Percentiles rank a stretch among this genome's conserved stretches.
Conservation (phyloP, 2,329 filamentous ascomycete species). For the Cladosporium sp. region DNA sequence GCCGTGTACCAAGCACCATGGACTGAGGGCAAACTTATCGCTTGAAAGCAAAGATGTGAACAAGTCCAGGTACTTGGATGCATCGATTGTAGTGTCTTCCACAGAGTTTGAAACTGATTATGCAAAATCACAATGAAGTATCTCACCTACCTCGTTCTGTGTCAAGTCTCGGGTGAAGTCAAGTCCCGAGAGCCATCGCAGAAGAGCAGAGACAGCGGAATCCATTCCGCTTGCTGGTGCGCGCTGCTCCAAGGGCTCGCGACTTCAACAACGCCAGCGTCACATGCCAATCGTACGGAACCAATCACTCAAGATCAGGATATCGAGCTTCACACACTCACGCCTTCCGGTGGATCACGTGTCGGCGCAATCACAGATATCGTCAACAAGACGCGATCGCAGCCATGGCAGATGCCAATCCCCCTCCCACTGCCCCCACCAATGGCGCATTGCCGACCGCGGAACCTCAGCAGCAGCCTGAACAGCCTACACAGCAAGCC, state of each 20-base stretch:
- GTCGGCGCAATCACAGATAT: neutral
- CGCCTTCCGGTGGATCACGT: slow-evolving; percentile 1
- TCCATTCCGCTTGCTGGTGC: slow-evolving; percentile 19
- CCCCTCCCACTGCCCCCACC: slow-evolving; percentile 1
- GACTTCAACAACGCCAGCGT: neutral
- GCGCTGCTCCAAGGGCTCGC: slow-evolving; percentile 11
- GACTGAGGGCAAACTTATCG: too few relatives aligned
- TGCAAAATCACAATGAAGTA: slow-evolving; percentile 6
- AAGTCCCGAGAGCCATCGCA: neutral
- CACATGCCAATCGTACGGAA: slow-evolving; percentile 11
- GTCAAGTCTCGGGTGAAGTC: slow-evolving; percentile 3
- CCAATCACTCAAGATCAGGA: slow-evolving; percentile 12
- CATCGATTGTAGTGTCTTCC: too few relatives aligned
- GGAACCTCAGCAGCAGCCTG: neutral
- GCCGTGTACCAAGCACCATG: too few relatives aligned
- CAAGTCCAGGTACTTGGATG: too few relatives aligned
- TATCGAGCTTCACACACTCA: neutral
- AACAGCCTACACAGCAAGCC: slow-evolving; percentile 8
- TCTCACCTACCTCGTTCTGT: slow-evolving; percentile 6
- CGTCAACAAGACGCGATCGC: neutral
- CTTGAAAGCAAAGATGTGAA: too few relatives aligned
- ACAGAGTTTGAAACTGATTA: too few relatives aligned
- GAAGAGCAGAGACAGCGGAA: slow-evolving; percentile 7
- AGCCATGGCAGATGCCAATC: slow-evolving; percentile 4
- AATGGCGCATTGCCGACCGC: slow-evolving; percentile 7